Base-by-base conservation (phyloP, 257 asterid species). In the Rhazya stricta region DNA sequence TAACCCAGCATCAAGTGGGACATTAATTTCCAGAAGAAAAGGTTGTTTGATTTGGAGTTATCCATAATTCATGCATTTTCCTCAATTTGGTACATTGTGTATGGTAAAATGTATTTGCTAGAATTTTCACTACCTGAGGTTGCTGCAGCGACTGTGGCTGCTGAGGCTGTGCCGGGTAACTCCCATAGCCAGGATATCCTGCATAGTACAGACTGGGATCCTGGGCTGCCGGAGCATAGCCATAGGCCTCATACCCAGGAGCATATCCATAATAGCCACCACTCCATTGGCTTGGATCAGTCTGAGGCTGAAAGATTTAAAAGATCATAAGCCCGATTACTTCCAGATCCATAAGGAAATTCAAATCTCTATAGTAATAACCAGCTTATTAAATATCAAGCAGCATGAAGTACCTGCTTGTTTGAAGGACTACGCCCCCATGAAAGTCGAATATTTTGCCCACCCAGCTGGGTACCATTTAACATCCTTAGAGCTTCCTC, bases 351-450 rank as follows among this genome's bases (percentile, higher is more conserved):
- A 61, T n/a, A 72, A 66, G 71, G 76, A 71, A 27, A 10, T 62
- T 12, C 21, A 61, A 70, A 29, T 3, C 43, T 48, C 62, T 23
- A 57, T 29, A n/a, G 53, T 46, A 27, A 41, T 73, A 19, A 11
- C 15, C 68, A 9, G 27, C 63, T 29, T 46, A 57, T 29, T 63
- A 54, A 62, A 60, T 57, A 43, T 3, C 16, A 66, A 45, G 73
- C 25, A 57, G 37, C 10, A 67, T 34, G 15, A 74, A 34, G 21
- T 75, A 91, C 98, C 96, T 87, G 98, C 78, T 88, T 89, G 88
- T 89, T 94, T 43, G 97, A 88, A 74, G 94, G 94, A 81, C 93
- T 91, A 72, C 93, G 98, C 43, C 98, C 98, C 98, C 98, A 94
- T 15, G 98, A 94, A 72, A 94, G 97, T 51, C 98, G 85, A 81